Percentiles rank a stretch among this genome's conserved stretches.
phyloP scores from a whole-genome alignment of 2,329 filamentous ascomycete species.

The Phyllosticta citriasiana region DNA sequence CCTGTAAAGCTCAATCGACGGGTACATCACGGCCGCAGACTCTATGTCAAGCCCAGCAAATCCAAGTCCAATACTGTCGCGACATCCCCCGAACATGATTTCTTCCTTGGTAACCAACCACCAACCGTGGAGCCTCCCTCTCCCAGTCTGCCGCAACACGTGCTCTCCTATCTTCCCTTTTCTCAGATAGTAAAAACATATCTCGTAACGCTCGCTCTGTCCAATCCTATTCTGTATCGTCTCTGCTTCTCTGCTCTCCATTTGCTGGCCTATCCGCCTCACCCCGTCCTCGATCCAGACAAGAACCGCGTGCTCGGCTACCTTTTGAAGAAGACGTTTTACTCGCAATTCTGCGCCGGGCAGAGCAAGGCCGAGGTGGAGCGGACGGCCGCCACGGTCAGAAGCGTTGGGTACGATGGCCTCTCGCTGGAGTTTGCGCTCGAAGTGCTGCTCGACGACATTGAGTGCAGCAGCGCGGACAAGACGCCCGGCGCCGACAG shows the following conservation, averaged over 20 bases:
- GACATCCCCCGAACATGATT: neutral
- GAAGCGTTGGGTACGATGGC: conserved; percentile 71
- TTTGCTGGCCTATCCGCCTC: neutral
- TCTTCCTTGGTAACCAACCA: neutral
- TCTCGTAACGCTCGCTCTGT: conserved; percentile 5
- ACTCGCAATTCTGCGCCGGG: conserved; percentile 83
- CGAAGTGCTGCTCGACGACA: conserved; percentile 42
- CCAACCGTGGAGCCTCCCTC: neutral
- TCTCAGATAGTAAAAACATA: conserved; percentile 5
- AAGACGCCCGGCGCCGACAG: conserved; percentile 13
- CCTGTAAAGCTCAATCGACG: neutral
- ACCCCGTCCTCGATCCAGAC: conserved; percentile 4
- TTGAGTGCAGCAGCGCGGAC: neutral
- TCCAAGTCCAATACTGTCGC: conserved; percentile 3
- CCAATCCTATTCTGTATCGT: neutral
- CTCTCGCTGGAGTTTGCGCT: conserved; percentile 77
- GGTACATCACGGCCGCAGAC: neutral
- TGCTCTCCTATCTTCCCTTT: conserved; percentile 1
- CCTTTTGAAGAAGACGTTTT: conserved; percentile 71
- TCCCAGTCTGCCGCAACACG: neutral
- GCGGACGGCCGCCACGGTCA: conserved; percentile 46
- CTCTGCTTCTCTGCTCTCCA: neutral
- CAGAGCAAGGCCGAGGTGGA: conserved; percentile 60
- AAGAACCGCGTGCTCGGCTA: conserved; percentile 49
- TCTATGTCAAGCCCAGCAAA: conserved; percentile 3